Evolutionary conservation across 495 filamentous ascomycete species (phyloP).

Genomic region (Penicillium soppii): DNA sequence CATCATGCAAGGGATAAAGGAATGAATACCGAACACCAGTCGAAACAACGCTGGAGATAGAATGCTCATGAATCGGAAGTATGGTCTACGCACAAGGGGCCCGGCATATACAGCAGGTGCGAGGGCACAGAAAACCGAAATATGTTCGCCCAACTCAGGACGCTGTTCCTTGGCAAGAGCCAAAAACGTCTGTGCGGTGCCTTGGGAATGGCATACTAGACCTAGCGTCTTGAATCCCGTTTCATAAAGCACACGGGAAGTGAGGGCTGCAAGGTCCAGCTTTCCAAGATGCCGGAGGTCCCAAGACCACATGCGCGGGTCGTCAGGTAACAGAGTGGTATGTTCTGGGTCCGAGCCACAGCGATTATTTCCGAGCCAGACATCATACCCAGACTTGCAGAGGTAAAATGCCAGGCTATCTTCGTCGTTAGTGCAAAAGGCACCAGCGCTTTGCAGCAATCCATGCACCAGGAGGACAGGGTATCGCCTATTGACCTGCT

Average conservation of each 20-base stretch:
- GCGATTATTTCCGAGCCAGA: conserved; percentile 95
- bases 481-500: conserved; percentile 60
- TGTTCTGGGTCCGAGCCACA: conserved; percentile 84
- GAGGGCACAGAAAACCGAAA: conserved; percentile 90
- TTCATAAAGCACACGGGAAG: conserved; percentile 76
- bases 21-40: conserved; percentile 85
- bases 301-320: conserved; percentile 97
- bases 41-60: conserved; percentile 77
- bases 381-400: conserved; percentile 90
- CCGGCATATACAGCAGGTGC: conserved; percentile 92
- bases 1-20: conserved; percentile 97
- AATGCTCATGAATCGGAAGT: conserved; percentile 88
- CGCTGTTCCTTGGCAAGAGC: conserved; percentile 90
- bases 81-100: conserved; percentile 78
- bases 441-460: conserved; percentile 80
- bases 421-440: conserved; percentile 90
- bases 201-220: conserved; percentile 86
- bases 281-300: conserved; percentile 94
- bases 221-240: conserved; percentile 84
- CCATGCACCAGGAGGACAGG: conserved; percentile 89
- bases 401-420: conserved; percentile 88
- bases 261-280: conserved; percentile 85
- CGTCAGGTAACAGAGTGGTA: conserved; percentile 62
- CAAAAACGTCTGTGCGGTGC: conserved; percentile 86
- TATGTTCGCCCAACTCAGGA: conserved; percentile 78